Conservation (phyloP, 768 basidiomycete species). For the Suillus plorans region DNA sequence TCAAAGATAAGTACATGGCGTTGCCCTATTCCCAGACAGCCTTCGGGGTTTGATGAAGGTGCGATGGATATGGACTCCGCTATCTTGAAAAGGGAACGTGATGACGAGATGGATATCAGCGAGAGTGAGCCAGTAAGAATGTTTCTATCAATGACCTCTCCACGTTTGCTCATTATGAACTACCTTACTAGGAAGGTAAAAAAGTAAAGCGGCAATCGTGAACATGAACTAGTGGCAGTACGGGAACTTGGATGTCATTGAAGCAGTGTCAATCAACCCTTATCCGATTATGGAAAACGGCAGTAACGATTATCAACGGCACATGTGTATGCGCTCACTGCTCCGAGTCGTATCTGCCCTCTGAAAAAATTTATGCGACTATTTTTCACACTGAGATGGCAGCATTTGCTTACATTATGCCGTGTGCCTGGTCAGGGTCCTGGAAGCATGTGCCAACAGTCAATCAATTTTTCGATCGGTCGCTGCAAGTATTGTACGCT, state of each 20-base stretch:
- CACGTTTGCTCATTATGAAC: neutral
- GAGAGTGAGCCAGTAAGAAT: slow-evolving; percentile 18
- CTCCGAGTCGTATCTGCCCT: neutral
- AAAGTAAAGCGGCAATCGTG: slow-evolving; percentile 16
- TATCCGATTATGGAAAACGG: neutral
- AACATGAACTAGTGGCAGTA: neutral
- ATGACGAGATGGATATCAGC: slow-evolving; percentile 15
- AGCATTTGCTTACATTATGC: slow-evolving; percentile 1
- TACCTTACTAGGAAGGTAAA: slow-evolving; percentile 19
- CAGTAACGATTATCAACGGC: neutral
- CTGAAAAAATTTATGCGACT: neutral
- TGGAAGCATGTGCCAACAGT: neutral
- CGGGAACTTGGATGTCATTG: neutral
- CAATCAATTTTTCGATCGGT: neutral
- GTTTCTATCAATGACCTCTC: neutral
- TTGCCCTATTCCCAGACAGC: slow-evolving; percentile 11
- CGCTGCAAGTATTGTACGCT: neutral
- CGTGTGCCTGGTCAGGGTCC: neutral
- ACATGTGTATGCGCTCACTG: neutral
- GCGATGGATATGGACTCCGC: slow-evolving; percentile 13
- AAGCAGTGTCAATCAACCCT: neutral
- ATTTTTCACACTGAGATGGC: neutral
- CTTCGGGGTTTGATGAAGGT: slow-evolving; percentile 5
- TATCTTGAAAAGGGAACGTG: slow-evolving; percentile 25
- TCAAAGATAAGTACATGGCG: slow-evolving; percentile 45